Base-by-base conservation (phyloP, 2,329 filamentous ascomycete genomes). In the Trichoderma sp. region DNA sequence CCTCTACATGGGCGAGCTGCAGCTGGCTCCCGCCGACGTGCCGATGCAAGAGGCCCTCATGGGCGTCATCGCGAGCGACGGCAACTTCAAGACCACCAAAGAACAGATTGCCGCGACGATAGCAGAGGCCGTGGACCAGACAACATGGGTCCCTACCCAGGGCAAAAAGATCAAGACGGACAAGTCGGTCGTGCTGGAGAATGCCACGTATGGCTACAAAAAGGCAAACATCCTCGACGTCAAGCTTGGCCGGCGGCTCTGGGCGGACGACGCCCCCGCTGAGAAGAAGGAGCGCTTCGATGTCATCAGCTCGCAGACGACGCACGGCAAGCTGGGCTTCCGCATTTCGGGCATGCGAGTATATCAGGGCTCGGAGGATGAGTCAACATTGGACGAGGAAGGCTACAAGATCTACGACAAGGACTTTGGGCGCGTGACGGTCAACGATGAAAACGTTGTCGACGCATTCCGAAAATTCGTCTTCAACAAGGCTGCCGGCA, bases 191-290 rank as follows among this genome's bases (percentile, higher is more conserved):
- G 94, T 97, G 14, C 83, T 98, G 32, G 91, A 94, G 76, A 97
- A 97, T 77, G 87, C 92, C 7, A 90, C 93, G 0, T 86, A 87
- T 72, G 93, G 93, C 0, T 98, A 94, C 83, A 87, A 87, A 75
- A 87, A 88, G 69, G 93, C 96, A 7, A 98, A 97, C 74, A 93
- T 99, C 8, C 83, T 99, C 69, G 96, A 99, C 77, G 87, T 97
- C 72, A 99, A 99, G 82, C 87, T 99, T 24, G 96, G 96, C 54
- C 86, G 89, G 60, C 87, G 92, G 37, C 82, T 99, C 6, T 98
- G 94, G 91, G 95, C 92, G 16, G 92, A 97, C 70, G 84, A 89
- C 71, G 88, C 88, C 28, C 84, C 86, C 0, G 73, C 78, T 30
- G 83, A 88, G 74, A 90, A 90, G 81, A 85, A 86, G 74, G 76